Conservation (phyloP, 1,139 yeast species). For the Blastobotrys illinoisensis region DNA sequence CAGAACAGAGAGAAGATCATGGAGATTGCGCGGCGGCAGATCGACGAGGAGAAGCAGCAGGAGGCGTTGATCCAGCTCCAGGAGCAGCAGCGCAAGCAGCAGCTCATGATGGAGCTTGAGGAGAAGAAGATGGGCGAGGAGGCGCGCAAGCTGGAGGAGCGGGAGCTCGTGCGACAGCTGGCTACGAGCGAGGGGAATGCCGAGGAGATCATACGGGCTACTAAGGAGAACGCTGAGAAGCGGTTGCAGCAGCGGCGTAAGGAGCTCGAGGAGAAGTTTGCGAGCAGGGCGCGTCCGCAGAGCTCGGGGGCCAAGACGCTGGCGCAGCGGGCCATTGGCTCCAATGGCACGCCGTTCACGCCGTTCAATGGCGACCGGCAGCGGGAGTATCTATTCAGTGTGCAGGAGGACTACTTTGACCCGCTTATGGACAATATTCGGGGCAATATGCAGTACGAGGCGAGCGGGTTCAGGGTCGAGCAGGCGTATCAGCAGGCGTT, state of each 20-base stretch:
- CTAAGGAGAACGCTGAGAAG: slow-evolving; percentile 35
- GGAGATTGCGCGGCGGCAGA: slow-evolving; percentile 62
- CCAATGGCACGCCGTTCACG: slow-evolving; percentile 62
- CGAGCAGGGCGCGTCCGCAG: not conserved
- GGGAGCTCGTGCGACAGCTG: slow-evolving; percentile 66
- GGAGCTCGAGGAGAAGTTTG: slow-evolving; percentile 24
- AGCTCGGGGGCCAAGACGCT: slow-evolving; percentile 3
- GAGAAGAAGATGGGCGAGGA: slow-evolving; percentile 34
- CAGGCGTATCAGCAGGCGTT: slow-evolving; percentile 70
- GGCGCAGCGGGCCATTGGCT: slow-evolving; percentile 10
- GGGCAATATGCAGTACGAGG: slow-evolving; percentile 63
- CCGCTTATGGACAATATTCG: slow-evolving; percentile 57
- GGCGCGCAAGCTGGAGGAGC: slow-evolving; percentile 48
- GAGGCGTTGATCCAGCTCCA: slow-evolving; percentile 71
- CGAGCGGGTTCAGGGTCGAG: slow-evolving; percentile 78
- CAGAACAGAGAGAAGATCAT: slow-evolving; percentile 71
- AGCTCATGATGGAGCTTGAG: slow-evolving; percentile 32
- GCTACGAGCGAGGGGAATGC: slow-evolving; percentile 46
- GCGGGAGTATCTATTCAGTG: slow-evolving; percentile 39
- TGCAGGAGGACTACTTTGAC: slow-evolving; percentile 51
- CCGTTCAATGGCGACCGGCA: slow-evolving; percentile 92
- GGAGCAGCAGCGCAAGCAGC: slow-evolving; percentile 47
- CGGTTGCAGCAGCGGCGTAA: slow-evolving; percentile 18
- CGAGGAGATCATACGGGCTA: slow-evolving; percentile 38
- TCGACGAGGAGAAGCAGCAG: slow-evolving; percentile 51